Evolutionary conservation across 305 asterid genomes (phyloP), one percentile per base, ranked within the genome.

Genomic region (Fraxinus paxiana): DNA sequence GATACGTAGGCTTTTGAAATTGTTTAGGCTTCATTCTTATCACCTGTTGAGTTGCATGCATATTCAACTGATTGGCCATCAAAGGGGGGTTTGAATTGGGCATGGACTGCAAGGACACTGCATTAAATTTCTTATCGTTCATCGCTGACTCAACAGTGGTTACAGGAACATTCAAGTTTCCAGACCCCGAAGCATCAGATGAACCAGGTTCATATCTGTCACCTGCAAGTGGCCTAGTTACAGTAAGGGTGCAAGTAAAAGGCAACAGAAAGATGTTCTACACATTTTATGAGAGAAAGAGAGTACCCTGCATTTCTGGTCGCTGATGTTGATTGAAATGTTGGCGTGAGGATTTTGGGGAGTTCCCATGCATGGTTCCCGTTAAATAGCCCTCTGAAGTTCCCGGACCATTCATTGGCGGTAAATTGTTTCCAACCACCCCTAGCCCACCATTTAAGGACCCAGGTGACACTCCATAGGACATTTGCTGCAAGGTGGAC

Each of bases 151-250:
- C 83, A 74, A 75, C 78, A 82, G 89, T 82, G 74, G 88, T 82
- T 54, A 82, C 84, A 78, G 96, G 92, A 67, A 54, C 87, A 83
- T 84, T 88, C 79, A 89, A 73, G 85, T 86, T 93, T 83, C 96
- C 97, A 83, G 97, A 87, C 67, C 87, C 97, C 70, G 96, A 87
- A 77, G 90, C 83, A 84, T 92, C 93, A 80, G 88, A 82, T 71
- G 85, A 82, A 73, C 90, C 87, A 81, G 81, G 75, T 83, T 91
- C 96, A 86, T 86, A 90, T 80, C 88, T 90, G 88, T 93, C 95
- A 81, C 96, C 99, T 96, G 97, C 79, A 79, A 75, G 86, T 78
- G 84, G 80, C 85, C 70, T 43, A 78, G 72, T 30, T 71, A 56
- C 75, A 30, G 76, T 76, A 74, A 75, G 77, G 37, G 81, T 83